Base-by-base conservation (phyloP, 2,329 filamentous ascomycete species). In the Triangularia setosa region DNA sequence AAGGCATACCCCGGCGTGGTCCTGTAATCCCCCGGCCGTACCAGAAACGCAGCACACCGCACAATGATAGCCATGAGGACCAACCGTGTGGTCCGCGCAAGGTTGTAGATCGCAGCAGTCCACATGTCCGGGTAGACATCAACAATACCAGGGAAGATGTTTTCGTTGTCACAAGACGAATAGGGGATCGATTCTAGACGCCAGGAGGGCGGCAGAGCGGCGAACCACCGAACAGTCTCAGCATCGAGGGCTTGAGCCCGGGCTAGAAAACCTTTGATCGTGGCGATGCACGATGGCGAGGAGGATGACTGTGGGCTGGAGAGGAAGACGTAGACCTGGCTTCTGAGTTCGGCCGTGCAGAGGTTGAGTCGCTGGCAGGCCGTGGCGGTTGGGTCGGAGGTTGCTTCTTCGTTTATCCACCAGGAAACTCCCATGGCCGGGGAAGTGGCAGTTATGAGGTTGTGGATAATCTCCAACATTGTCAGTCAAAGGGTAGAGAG, bases 1-100 rank as follows among this genome's bases (percentile, higher is more conserved):
- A 81, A 80, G 11, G 84, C 84, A 68, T 88, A 88, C 72, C 88
- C 84, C 18, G 84, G 81, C 5, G 85, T 88, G 1, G 85, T 87
- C 52, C 85, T 79, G 70, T 87, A 88, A 73, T 89, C 86, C 8
- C 85, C 80, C 0, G 86, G 86, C 8, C 81, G 78, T 72, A 83
- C 85, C 24, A 84, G 77, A 85, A 85, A 88, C 1, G 86, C 86
- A 6, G 83, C 81, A 69, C 84, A 87, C 6, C 86, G 82, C 12
- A 88, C 82, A 40, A 84, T 80, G 16, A 85, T 74, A 16, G 83
- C 82, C 2, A 82, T 80, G 24, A 88, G 77, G 60, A 85, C 80
- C 27, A 88, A 77, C 2, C 86, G 79, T 6, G 81, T 79, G 16
- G 82, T 79, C 16, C 85, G 78, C 65, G 80, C 76, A 74, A 84